A percentile compares a stretch with the other conserved stretches of the same genome.
Conservation (phyloP, 2,329 filamentous ascomycete species). For the Thielaviopsis punctulata region DNA sequence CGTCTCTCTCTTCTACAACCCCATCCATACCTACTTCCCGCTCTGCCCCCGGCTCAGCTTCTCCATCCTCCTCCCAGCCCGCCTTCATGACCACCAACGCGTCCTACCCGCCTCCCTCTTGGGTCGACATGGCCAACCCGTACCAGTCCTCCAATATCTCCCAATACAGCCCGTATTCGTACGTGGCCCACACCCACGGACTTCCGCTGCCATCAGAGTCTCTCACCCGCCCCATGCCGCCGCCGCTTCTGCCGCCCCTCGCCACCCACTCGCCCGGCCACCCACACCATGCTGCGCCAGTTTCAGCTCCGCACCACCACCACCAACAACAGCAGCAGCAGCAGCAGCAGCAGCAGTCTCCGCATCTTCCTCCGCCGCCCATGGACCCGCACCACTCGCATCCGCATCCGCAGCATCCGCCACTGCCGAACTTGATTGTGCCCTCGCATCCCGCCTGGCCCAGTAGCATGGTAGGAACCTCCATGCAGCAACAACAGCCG, state of each 20-base stretch:
- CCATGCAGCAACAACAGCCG: neutral
- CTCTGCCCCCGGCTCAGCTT: neutral
- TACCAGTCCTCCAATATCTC: neutral
- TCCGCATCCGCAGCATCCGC: constrained; percentile 19
- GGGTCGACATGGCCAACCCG: neutral
- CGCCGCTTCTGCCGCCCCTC: constrained; percentile 23
- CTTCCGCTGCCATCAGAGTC: constrained; percentile 29
- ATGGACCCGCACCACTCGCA: neutral
- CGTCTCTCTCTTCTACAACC: neutral
- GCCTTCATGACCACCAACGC: constrained; percentile 6
- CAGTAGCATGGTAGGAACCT: constrained; percentile 48
- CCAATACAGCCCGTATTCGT: constrained; percentile 3
- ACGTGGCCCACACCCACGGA: neutral
- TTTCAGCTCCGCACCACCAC: constrained; percentile 32
- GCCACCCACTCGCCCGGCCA: neutral
- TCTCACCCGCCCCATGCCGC: constrained; percentile 31
- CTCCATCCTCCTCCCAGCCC: neutral
- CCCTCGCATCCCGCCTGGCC: constrained; percentile 55
- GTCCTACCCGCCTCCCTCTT: neutral
- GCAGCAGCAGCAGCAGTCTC: constrained; percentile 21
- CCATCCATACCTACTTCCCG: neutral
- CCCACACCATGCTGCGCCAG: neutral
- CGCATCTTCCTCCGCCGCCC: constrained; percentile 15
- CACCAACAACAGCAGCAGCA: constrained; percentile 35
- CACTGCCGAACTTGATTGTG: constrained; percentile 55